Evolutionary conservation across 768 basidiomycete genomes (phyloP), one percentile per base, ranked within the genome.

Genomic region (Lactarius akahatsu): DNA sequence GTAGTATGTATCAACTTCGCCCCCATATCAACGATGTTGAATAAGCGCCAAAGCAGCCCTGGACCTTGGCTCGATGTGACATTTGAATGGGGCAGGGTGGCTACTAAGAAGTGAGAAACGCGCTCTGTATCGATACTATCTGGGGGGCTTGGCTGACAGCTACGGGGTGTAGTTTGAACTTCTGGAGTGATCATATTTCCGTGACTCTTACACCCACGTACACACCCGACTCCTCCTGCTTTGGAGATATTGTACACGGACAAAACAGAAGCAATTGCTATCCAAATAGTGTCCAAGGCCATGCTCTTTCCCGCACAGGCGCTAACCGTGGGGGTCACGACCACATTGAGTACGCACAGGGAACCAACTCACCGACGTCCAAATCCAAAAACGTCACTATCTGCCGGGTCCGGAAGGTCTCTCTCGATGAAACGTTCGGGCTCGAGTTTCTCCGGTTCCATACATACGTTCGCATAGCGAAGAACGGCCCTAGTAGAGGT

Each of bases 231-330:
- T 28, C 28, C 28, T 28, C 28, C 28, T 28, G 28, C 28, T 2
- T 28, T 70, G 9, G 32, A 56, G 28, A 70, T 69, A 13, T 69
- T 61, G 40, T 64, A 70, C 45, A 65, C 62, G 16, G 67, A 60
- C 32, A 70, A 61, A 26, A 70, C 41, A 2, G 69, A 70, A 6
- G 60, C 69, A 6, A 70, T 69, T 10, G 67, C 67, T 16, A 70
- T 70, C 69, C 69, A 70, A 28, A 70, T 65, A 15, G 69, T 69
- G 56, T 70, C 69, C 36, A 70, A 11, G 9, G 69, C 69, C 67
- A 70, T 64, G 15, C 32, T 52, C 38, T 65, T 68, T 15, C 69
- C 69, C 4, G 67, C 67, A 56, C 69, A 69, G 23, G 61, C 41
- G 13, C 69, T 70, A 28, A 20, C 7, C n/a, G 13, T 15, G 26